A percentile compares a stretch with the other conserved stretches of the same genome.
phyloP scores from a whole-genome alignment of 139 green algal species.

The Monoraphidium neglectum region DNA sequence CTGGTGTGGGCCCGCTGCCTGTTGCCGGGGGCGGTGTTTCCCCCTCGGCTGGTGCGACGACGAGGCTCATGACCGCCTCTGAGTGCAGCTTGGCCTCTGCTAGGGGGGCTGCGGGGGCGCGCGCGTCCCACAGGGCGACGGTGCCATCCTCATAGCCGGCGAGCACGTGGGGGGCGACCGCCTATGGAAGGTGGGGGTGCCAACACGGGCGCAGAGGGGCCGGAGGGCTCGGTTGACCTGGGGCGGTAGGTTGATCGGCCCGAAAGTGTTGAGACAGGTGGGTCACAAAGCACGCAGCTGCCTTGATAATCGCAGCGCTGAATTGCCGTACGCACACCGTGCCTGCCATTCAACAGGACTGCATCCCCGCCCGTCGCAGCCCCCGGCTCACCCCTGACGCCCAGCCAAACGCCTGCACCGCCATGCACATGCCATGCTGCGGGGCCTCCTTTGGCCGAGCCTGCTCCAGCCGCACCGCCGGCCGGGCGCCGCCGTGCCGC shows the following conservation, averaged over 20 bases:
- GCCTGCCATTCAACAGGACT: neutral
- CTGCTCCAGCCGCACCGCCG: constrained; percentile 9
- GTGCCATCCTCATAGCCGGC: constrained; percentile 21
- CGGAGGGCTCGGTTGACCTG: no score
- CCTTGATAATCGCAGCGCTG: no score
- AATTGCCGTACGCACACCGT: no score
- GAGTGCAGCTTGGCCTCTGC: neutral
- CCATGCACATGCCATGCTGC: constrained; percentile 16
- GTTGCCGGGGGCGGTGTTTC: neutral
- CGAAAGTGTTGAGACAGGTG: neutral
- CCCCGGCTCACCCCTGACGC: neutral
- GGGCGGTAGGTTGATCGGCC: no score
- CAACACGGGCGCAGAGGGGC: neutral
- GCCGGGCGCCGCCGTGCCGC: neutral
- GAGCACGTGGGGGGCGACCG: neutral
- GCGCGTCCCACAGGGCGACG: constrained; percentile 14
- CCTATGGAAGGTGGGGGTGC: neutral
- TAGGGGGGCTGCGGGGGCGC: neutral
- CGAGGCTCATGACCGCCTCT: constrained; percentile 22
- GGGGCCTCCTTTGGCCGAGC: neutral
- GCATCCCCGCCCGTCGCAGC: neutral
- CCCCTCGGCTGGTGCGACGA: neutral
- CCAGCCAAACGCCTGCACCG: constrained; percentile 2
- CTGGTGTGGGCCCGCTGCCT: no score
- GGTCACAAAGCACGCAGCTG: neutral